Evolutionary conservation across 179 eudicot species (phyloP), one percentile per base, ranked within the genome.

Genomic region (Corrigiola litoralis): DNA sequence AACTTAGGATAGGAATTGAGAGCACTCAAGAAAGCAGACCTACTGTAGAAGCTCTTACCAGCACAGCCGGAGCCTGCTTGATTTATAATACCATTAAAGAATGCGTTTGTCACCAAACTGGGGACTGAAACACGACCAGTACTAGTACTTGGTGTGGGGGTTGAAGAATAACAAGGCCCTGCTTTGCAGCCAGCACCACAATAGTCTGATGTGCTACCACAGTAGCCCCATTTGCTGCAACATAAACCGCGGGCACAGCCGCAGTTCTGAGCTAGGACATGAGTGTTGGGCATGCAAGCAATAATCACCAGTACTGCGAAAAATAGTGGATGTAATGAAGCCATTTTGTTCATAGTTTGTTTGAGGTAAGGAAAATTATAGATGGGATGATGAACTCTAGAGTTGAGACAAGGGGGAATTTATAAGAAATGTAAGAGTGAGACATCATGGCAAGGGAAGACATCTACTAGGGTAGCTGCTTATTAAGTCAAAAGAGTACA

Each of bases 41-140:
- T 60, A n/a, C 14, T 40, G 16, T 60, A 60, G 37, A 60, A 60
- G 3, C 24, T 41, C 51, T 60, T 44, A 60, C 65, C 65, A 44
- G 65, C 65, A 44, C 65, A 60, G 7, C 36, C 11, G 6, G 49
- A 40, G 21, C 23, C 36, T n/a, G 65, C 65, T n/a, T 60, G 65
- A 24, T 28, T 42, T 1, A 40, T 14, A n/a, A 60, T 60, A 3
- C 65, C 51, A 60, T 60, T 60, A n/a, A 60, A 60, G 18, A 60
- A 60, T 2, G 36, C 51, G 23, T 60, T 6, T 0, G 50, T 60
- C 51, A 60, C 65, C 14, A 60, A 17, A 28, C 28, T 28, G 9
- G 36, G 27, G 27, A 40, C 51, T 4, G 33, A 17, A 6, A 28
- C 45, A 28, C 61, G 50, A 12, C 36, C 34, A 42, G 34, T 32